Evolutionary conservation across 1,284 basidiomycete species (phyloP), one percentile per base, ranked within the genome.

Genomic region (Boletus subluridellus): DNA sequence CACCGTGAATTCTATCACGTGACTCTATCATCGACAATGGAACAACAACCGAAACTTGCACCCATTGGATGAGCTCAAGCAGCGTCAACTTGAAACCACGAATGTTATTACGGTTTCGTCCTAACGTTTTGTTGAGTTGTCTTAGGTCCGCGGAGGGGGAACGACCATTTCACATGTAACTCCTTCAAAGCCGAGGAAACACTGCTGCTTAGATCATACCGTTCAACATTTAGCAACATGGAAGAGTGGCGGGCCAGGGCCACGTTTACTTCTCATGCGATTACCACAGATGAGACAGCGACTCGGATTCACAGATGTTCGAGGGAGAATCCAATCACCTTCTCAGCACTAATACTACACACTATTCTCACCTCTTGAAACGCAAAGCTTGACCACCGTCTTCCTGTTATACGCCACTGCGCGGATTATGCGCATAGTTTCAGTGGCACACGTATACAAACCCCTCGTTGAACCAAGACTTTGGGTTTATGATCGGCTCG

Each of bases 311-410:
- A 15, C 37, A 37, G 37, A 37, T 37, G 37, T 3, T 37, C 15
- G 15, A 37, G 37, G 37, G 37, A 15, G 14, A 37, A 37, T 15
- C 37, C 11, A 8, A 37, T 37, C 37, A 37, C 37, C 37, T 34
- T 34, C 32, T 35, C 62, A 26, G 30, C 21, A n/a, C 37, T 66
- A 2, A 10, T 30, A 15, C 15, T 15, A 37, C 14, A 35, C 5
- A 6, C 14, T 32, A 64, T 64, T 64, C 49, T 61, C 55, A 46
- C 45, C 44, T 39, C n/a, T 54, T 54, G 57, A 60, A 61, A 56
- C 46, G 42, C 53, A 57, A 57, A 24, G 49, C 50, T 58, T 58
- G 44, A 49, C 50, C 8, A 14, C 4, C 32, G 26, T 41, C 59
- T 53, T 52, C 26, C 24, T 47, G 63, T 42, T 49, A 47, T 52